Conservation (phyloP, 129 eudicot genomes). For the Helianthus annuus region HanXRQr2.0-SUNRISE NC_035438.2:4490005-4490504, state of each 20-base stretch:
- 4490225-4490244: background rate
- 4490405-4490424: slow-evolving; percentile 4
- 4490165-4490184: background rate
- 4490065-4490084: no score
- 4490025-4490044: no score
- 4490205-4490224: background rate
- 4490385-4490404: background rate
- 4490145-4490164: background rate
- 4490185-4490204: background rate
- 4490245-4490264: background rate
- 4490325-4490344: slow-evolving; percentile 12
- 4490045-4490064: no score
- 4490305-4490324: slow-evolving; percentile 14
- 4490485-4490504: background rate
- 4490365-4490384: slow-evolving; percentile 19
- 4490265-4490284: background rate
- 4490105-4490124: no score
- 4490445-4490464: slow-evolving; percentile 12
- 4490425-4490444: background rate
- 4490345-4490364: slow-evolving; percentile 23
- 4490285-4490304: background rate
- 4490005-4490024: background rate
- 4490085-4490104: no score
- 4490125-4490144: no score
- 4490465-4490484: background rate